Evolutionary conservation across 208 protist species (phyloP), one percentile per base, ranked within the genome.

Genomic region (Trypanosoma rangeli): DNA sequence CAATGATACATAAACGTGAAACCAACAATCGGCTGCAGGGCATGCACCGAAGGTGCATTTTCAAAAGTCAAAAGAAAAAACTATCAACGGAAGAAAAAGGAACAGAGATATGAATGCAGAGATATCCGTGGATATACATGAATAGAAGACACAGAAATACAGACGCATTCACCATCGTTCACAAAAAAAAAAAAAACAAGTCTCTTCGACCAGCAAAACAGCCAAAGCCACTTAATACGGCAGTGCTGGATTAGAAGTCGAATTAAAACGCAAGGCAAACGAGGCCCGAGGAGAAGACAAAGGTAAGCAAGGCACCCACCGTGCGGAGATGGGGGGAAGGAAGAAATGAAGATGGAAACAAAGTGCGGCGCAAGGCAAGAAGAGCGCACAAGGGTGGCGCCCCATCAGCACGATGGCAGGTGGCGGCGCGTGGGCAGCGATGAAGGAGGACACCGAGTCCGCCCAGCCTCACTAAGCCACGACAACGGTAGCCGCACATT

Each of bases 201-300:
- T 70, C 65, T 70, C 55, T 70, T 70, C 65, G 65, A 55, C 52
- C 42, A 70, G 65, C 65, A 70, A 70, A 70, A 53, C 65, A 54
- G 52, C 55, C 61, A 42, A 62, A 26, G 42, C 42, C 65, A 70
- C 39, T n/a, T 10, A 5, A 24, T 13, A 55, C 18, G 65, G 12
- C 52, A 20, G 31, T 26, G 22, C 42, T 42, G 55, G 65, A 70
- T 70, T 70, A 70, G 65, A 70, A 70, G 54, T 55, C 65, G 65
- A 70, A 70, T 70, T 13, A 24, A 1, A 56, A 42, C 39, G 28
- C 24, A 33, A 15, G 53, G 28, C 2, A 39, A 46, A 39, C 26
- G 26, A 68, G n/a, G 20, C 39, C 22, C 39, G n/a, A 35, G 28
- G 10, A 26, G 28, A 28, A 26, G 48, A 54, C 1, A 50, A 49